Evolutionary conservation across 108 stramenopile species (phyloP), one percentile per base, ranked within the genome.

Genomic region (Cyclostephanos tholiformis): DNA sequence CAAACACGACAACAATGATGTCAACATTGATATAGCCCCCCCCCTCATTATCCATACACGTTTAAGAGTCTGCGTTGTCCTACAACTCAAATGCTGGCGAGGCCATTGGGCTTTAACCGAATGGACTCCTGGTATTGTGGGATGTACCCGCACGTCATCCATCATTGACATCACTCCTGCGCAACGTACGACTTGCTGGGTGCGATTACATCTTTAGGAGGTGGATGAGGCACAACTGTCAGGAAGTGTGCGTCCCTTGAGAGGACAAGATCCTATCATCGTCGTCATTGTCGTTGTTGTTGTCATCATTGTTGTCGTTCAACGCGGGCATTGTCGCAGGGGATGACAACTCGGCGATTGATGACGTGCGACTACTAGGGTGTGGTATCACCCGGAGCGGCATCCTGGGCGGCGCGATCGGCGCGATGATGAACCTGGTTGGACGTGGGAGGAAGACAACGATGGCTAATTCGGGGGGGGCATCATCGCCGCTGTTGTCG

Each of bases 171-270:
- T 25, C 63, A 4, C 65, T 89, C 12, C 25, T 89, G 11, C 5
- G 29, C 0, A 20, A 63, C 4, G 74, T 88, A 8, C 74, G 77
- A 2, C 44, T 52, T 11, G 75, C 75, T 52, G 89, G 89, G 52
- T 86, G 80, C 52, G 84, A 84, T 17, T 90, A 90, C 70, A 11
- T 78, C 5, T 84, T 71, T 48, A 63, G 89, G 43, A 67, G 85
- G 27, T 90, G 86, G 86, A 83, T 85, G 72, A 67, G 85, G 26
- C 89, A 89, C 61, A 86, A 89, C 71, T 86, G 89, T 2, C 71
- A 75, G 2, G 80, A 85, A 69, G 80, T 89, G 50, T 83, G 83
- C 2, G 76, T 77, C 44, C 83, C 86, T 17, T 26, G 80, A 12
- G 89, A 89, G 71, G 69, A 80, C 50, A 77, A 77, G 56, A 55